Percentiles rank a stretch among this genome's conserved stretches.
Conservation (phyloP, 176 grass and related monocot species). For the Typha latifolia region DNA sequence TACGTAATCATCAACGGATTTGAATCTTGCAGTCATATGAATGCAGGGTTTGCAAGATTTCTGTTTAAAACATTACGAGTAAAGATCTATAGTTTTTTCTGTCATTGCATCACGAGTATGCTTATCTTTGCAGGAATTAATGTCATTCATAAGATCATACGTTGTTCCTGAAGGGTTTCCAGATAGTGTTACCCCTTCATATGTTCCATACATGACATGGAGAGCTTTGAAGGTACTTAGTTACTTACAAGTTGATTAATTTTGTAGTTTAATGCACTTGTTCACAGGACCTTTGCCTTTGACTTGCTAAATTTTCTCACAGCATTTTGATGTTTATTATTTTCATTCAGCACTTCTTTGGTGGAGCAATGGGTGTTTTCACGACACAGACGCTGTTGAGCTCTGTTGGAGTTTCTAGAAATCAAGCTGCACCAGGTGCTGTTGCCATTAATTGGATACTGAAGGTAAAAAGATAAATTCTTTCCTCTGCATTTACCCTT, state of each 20-base stretch:
- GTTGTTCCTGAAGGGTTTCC: constrained; percentile 99
- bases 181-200: constrained; percentile 90
- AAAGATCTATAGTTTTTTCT: background rate
- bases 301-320: background rate
- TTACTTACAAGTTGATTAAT: background rate
- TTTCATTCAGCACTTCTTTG: constrained; percentile 87
- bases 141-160: constrained; percentile 90
- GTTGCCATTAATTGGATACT: constrained; percentile 99
- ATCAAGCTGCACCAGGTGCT: constrained; percentile 70
- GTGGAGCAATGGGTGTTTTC: constrained; percentile 97
- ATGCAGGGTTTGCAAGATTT: background rate
- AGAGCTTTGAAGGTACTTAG: constrained; percentile 85
- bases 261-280: background rate
- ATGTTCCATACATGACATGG: constrained; percentile 97
- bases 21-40: too few species aligned
- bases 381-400: constrained; percentile 86
- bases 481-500: background rate
- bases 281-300: background rate
- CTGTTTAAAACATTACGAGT: background rate
- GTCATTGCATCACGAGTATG: background rate
- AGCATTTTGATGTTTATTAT: background rate
- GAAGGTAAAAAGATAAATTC: constrained; percentile 53
- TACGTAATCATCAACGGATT: too few species aligned
- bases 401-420: constrained; percentile 96
- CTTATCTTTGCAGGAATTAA: constrained; percentile 54